A percentile compares a stretch with the other conserved stretches of the same genome.
phyloP scores from a whole-genome alignment of 352 stramenopile species.

The Phytopythium kandeliae region DNA sequence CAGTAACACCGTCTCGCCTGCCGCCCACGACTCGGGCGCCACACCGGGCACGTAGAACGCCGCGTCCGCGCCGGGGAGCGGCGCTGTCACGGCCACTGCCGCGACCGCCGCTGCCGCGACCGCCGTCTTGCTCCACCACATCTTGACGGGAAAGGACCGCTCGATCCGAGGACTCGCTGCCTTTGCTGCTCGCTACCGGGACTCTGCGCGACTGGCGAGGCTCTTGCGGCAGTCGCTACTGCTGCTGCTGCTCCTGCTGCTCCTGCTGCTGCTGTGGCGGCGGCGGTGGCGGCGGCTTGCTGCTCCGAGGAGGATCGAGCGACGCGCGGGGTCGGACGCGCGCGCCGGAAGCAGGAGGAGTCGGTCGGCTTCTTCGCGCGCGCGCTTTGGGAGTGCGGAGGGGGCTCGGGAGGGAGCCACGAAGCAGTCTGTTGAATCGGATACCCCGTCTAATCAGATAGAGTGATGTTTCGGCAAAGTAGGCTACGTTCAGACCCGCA shows the following conservation, averaged over 20 bases:
- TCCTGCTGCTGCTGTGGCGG: neutral
- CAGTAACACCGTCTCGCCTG: conserved; percentile 83
- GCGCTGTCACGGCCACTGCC: conserved; percentile 13
- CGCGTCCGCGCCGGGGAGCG: conserved; percentile 24
- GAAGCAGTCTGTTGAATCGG: neutral
- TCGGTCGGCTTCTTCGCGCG: neutral
- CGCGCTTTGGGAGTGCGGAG: neutral
- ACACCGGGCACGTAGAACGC: conserved; percentile 86
- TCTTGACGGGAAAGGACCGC: conserved; percentile 4
- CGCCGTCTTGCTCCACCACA: conserved; percentile 26
- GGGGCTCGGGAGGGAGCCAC: conserved; percentile 1
- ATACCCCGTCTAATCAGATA: conserved; percentile 2
- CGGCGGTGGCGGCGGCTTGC: no score
- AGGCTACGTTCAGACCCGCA: no score
- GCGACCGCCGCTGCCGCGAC: conserved; percentile 8
- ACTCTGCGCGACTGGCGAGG: neutral
- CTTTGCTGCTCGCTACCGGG: neutral
- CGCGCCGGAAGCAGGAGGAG: neutral
- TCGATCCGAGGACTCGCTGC: neutral
- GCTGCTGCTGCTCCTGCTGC: neutral
- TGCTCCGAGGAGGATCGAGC: neutral
- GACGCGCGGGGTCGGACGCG: conserved; percentile 5
- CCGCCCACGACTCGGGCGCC: conserved; percentile 75
- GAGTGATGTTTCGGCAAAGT: no score
- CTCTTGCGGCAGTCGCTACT: neutral